phyloP scores from a whole-genome alignment of 1,284 basidiomycete genomes.

The Fomitopsis schrenkii region DNA sequence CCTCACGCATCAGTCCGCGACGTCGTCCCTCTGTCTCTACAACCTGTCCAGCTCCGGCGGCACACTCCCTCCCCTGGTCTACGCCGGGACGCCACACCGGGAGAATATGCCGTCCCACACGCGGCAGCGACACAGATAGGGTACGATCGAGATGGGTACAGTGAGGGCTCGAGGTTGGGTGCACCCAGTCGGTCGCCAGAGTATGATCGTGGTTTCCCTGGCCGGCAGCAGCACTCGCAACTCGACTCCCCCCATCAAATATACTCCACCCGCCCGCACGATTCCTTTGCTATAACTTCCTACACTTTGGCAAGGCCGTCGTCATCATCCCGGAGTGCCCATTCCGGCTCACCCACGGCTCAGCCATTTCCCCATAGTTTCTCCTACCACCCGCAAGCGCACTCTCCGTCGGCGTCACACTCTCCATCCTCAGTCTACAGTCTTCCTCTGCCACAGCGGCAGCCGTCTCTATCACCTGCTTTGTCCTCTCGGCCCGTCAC shows the following conservation, averaged over 20 bases:
- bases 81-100: not conserved
- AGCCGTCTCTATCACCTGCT: conserved; percentile 17
- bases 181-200: conserved; percentile 7
- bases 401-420: conserved; percentile 12
- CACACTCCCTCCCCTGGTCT: conserved; percentile 20
- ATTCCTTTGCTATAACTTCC: conserved; percentile 5
- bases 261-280: conserved; percentile 12
- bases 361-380: conserved; percentile 11
- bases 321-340: conserved; percentile 16
- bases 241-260: conserved; percentile 11
- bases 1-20: conserved; percentile 14
- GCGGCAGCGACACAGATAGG: not conserved
- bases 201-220: conserved; percentile 9
- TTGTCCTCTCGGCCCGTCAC: conserved; percentile 10
- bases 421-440: conserved; percentile 11
- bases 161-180: not conserved
- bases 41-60: conserved; percentile 16
- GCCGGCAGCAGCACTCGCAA: conserved; percentile 15
- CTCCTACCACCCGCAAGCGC: conserved; percentile 10
- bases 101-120: not conserved
- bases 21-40: conserved; percentile 21
- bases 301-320: conserved; percentile 13
- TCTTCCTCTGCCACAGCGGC: conserved; percentile 4
- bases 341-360: conserved; percentile 9
- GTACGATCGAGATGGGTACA: not conserved